phyloP scores from a whole-genome alignment of 2,329 filamentous ascomycete species.

The Dothidotthia symphoricarpi region DNA sequence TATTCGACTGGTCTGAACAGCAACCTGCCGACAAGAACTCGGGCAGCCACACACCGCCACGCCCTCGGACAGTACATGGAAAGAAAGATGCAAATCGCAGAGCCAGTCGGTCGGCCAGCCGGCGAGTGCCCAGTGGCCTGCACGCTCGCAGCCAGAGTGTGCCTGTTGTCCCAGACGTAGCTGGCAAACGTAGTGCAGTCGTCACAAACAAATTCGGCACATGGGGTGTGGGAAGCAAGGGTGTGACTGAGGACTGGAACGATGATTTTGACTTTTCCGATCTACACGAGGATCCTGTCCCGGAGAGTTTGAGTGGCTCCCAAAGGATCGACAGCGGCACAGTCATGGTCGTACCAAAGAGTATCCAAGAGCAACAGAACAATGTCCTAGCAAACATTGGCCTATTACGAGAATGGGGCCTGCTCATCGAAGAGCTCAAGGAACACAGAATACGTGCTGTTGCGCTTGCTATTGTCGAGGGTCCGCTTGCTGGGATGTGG shows the following conservation, averaged over 20 bases:
- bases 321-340: constrained; percentile 47
- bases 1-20: constrained; percentile 78
- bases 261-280: constrained; percentile 80
- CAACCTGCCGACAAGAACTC: constrained; percentile 61
- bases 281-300: constrained; percentile 41
- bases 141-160: constrained; percentile 82
- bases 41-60: constrained; percentile 56
- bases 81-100: constrained; percentile 71
- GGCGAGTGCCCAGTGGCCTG: constrained; percentile 65
- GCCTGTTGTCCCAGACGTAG: constrained; percentile 63
- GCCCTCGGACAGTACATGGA: constrained; percentile 72
- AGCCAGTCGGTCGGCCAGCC: constrained; percentile 65
- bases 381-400: constrained; percentile 81
- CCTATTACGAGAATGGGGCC: constrained; percentile 76
- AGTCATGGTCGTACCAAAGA: constrained; percentile 71
- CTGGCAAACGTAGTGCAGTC: constrained; percentile 54
- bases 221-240: constrained; percentile 77
- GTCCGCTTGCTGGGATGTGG: constrained; percentile 64
- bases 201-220: constrained; percentile 72
- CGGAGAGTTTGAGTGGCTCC: constrained; percentile 36
- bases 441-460: constrained; percentile 69
- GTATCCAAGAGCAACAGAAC: constrained; percentile 76
- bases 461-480: constrained; percentile 63
- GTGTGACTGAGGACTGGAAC: constrained; percentile 83
- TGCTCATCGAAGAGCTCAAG: constrained; percentile 81